Conservation (phyloP, 1,139 yeast genomes). For the Geotrichum europaeum region DNA sequence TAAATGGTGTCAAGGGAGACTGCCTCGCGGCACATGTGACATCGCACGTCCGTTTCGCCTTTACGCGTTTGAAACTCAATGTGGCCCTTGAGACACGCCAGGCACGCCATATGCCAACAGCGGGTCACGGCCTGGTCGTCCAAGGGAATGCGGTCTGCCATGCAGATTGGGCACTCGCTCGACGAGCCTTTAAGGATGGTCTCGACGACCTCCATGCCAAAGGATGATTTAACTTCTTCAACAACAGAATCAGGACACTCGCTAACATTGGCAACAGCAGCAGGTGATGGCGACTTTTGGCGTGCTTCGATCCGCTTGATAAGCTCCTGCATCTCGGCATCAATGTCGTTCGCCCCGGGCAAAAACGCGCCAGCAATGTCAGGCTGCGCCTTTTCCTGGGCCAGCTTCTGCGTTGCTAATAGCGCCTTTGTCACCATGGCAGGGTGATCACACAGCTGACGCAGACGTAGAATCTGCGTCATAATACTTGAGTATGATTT, state of each 20-base stretch:
- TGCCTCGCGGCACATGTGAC: constrained; percentile 38
- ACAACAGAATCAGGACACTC: neutral
- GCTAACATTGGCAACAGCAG: neutral
- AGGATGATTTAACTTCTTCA: constrained; percentile 19
- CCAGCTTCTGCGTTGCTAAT: constrained; percentile 20
- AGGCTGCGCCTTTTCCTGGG: neutral
- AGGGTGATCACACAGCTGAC: constrained; percentile 88
- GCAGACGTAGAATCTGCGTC: constrained; percentile 71
- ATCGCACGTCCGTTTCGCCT: constrained; percentile 30
- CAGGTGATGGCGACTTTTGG: neutral
- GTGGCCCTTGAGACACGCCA: constrained; percentile 68
- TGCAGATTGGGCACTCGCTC: constrained; percentile 84
- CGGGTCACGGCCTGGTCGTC: constrained; percentile 61
- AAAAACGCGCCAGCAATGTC: neutral
- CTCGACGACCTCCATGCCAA: constrained; percentile 37
- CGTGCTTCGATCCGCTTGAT: neutral
- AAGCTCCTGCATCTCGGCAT: constrained; percentile 1
- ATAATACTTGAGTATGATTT: constrained; percentile 72
- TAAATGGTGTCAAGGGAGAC: constrained; percentile 28
- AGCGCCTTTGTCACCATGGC: constrained; percentile 47
- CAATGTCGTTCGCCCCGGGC: neutral
- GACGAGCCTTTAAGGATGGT: constrained; percentile 36
- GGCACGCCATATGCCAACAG: constrained; percentile 79
- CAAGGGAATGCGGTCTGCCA: constrained; percentile 49
- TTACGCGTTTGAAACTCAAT: constrained; percentile 37